A percentile compares a stretch with the other conserved stretches of the same genome.
Conservation (phyloP, 441 rosid genomes). For the Isatis lusitanica region DNA sequence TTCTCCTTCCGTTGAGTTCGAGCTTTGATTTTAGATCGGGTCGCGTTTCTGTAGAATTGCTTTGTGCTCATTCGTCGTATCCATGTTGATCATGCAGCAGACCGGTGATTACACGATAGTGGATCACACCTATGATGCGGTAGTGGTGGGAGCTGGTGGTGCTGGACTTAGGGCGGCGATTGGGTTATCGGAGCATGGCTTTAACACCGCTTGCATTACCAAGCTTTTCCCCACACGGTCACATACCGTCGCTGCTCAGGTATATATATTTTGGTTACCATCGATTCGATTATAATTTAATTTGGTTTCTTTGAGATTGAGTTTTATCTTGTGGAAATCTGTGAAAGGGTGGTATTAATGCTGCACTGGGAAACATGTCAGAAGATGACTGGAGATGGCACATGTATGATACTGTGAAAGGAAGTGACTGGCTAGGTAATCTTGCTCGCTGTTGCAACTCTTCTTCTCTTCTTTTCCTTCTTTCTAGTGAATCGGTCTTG, state of each 20-base stretch:
- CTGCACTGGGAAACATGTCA: conserved; percentile 92
- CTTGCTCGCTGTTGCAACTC: background rate
- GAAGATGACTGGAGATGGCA: conserved; percentile 99
- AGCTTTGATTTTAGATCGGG: conserved; percentile 6
- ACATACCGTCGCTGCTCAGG: conserved; percentile 99
- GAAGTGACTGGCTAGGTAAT: conserved; percentile 96
- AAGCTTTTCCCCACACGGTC: conserved; percentile 96
- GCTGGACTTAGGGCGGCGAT: conserved; percentile 95
- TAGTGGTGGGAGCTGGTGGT: conserved; percentile 98
- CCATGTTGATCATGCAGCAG: conserved; percentile 36
- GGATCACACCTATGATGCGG: conserved; percentile 93
- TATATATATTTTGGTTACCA: conserved; percentile 25
- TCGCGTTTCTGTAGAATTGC: background rate
- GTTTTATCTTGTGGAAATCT: conserved; percentile 3
- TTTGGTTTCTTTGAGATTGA: conserved; percentile 8
- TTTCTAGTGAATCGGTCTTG: background rate
- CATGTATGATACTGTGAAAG: conserved; percentile 97
- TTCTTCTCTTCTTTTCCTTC: background rate
- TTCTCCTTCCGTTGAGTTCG: background rate
- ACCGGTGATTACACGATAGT: conserved; percentile 70
- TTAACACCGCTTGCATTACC: conserved; percentile 95
- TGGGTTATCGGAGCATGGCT: conserved; percentile 95
- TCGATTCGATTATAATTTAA: background rate
- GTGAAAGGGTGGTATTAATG: conserved; percentile 91
- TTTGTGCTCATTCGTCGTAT: background rate